Conservation (phyloP, 352 stramenopile genomes). For the Plasmopara viticola region DNA sequence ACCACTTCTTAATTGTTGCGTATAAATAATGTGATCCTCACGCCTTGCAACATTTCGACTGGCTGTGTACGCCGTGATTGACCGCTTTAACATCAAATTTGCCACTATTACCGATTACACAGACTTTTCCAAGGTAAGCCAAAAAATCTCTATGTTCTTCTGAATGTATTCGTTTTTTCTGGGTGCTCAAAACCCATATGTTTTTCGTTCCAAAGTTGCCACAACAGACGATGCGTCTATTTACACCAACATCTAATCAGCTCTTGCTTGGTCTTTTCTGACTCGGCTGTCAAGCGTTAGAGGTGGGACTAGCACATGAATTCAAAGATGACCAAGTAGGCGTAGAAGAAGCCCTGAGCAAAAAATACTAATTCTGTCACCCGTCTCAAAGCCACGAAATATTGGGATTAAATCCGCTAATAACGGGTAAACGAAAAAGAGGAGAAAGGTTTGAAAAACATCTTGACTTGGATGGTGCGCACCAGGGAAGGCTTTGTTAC, state of each 20-base stretch:
- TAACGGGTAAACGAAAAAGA: too few species aligned
- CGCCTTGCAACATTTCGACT: conserved; percentile 15
- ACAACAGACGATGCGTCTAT: conserved; percentile 33
- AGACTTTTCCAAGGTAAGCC: conserved; percentile 30
- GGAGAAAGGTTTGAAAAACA: too few species aligned
- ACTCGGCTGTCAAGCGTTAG: too few species aligned
- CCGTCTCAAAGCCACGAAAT: too few species aligned
- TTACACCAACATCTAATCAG: conserved; percentile 29
- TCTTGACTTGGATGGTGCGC: too few species aligned
- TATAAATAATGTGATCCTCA: conserved; percentile 14
- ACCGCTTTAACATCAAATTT: conserved; percentile 12
- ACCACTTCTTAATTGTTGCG: conserved; percentile 15
- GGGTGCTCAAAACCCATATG: conserved; percentile 37
- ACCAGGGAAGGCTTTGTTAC: too few species aligned
- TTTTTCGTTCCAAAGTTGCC: conserved; percentile 38
- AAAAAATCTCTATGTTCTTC: conserved; percentile 23
- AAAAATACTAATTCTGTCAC: too few species aligned
- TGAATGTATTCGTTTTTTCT: conserved; percentile 8
- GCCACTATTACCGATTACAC: conserved; percentile 19
- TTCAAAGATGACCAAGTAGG: too few species aligned
- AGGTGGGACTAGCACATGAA: too few species aligned
- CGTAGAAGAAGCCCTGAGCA: too few species aligned
- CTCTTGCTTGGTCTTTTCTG: conserved; percentile 3
- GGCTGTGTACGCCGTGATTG: conserved; percentile 15
- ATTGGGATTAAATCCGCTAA: too few species aligned